Conservation (phyloP, 148 eudicot species). For the Heliosperma pusillum region DNA sequence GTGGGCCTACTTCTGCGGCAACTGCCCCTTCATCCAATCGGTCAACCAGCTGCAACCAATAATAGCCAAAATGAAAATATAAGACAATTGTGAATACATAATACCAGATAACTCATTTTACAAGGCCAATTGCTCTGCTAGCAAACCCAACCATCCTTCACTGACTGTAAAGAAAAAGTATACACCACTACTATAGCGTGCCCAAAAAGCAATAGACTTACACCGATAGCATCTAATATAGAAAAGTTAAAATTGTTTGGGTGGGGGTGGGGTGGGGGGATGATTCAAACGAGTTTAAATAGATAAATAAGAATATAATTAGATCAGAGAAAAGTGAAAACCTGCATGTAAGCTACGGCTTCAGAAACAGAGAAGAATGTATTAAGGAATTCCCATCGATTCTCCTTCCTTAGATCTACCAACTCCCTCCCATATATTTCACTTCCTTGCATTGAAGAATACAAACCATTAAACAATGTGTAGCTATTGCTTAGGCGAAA, state of each 20-base stretch:
- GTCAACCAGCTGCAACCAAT: constrained; percentile 72
- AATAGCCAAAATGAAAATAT: not conserved
- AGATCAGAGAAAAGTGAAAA: constrained; percentile 23
- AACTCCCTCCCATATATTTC: constrained; percentile 97
- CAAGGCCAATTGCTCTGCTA: constrained; percentile 1
- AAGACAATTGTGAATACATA: not conserved
- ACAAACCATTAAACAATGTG: constrained; percentile 22
- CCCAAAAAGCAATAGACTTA: constrained; percentile 1
- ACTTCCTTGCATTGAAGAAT: constrained; percentile 68
- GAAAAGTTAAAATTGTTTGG: not conserved
- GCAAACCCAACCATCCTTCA: not conserved
- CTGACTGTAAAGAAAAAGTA: not conserved
- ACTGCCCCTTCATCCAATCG: constrained; percentile 89
- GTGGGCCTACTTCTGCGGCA: constrained; percentile 72
- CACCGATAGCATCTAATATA: not conserved
- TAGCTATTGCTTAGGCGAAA: not conserved
- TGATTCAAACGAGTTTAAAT: not conserved
- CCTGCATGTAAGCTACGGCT: constrained; percentile 99
- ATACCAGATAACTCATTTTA: not conserved
- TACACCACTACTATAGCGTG: not conserved
- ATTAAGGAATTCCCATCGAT: constrained; percentile 95
- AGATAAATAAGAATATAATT: not conserved
- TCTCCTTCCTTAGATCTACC: constrained; percentile 89
- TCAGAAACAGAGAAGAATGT: constrained; percentile 95
- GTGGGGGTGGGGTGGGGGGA: no score